Base-by-base conservation (phyloP, 306 rosid species). In the Trifolium subterraneum region DNA sequence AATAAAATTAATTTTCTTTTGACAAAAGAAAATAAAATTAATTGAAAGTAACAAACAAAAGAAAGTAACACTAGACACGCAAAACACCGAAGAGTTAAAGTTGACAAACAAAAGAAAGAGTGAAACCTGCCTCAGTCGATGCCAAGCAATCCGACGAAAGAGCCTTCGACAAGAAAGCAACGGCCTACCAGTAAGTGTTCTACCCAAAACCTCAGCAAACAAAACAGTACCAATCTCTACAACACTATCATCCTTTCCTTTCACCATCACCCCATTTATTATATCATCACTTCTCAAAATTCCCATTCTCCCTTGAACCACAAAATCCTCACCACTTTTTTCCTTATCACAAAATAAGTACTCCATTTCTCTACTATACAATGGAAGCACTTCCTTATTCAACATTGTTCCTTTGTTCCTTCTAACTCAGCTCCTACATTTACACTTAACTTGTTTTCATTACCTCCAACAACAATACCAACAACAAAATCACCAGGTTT, bases 71-170 rank as follows among this genome's bases (percentile, higher is more conserved):
- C 33, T 29, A 29, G 33, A 29, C 33, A 29, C 33, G 25, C 25
- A 22, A 22, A 22, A 22, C 25, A 22, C 25, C 25, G 25, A 2
- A 29, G 14, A 13, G 31, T 2, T 60, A 19, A 60, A 73, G 31
- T 7, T 36, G 10, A 75, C 18, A 72, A 72, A 72, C 52, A 63
- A 72, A 85, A 83, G 91, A 79, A 62, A 84, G 96, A 83, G 68
- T 78, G 86, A 85, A 83, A 94, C 98, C 98, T 94, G 98, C 96
- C 94, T 91, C 90, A 94, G 89, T 84, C 97, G 92, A 79, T 86
- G 95, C 98, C 98, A 94, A 27, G 98, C 88, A 47, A 86, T 81
- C 58, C 88, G 75, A 20, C 98, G 92, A 78, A 90, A 91, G 79
- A 87, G 87, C 70, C 95, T 77, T 77, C 98, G 82, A 20, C 96